Base-by-base conservation (phyloP, 2,329 filamentous ascomycete species). In the Tolypocladium tundrense region DNA sequence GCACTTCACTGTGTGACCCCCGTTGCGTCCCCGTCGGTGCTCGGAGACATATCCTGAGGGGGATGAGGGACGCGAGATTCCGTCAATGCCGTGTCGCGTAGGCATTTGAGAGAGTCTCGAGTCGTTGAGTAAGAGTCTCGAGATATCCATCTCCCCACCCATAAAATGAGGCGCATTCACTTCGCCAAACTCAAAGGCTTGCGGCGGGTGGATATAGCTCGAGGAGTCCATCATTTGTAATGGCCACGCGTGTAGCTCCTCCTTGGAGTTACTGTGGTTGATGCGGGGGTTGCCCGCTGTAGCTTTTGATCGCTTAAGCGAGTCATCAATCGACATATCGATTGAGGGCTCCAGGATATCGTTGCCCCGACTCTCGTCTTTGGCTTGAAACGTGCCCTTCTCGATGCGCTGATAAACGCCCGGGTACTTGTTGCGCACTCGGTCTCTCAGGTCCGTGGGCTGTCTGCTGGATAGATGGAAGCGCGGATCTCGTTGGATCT, bases 351-450 rank as follows among this genome's bases (percentile, higher is more conserved):
- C 81, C 54, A 83, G 70, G 5, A 78, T 66, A 50, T 73, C 73
- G 59, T 72, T 78, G 59, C 68, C 66, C 41, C 73, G 71, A 37
- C 68, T 64, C 10, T 69, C 67, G 16, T 79, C 74, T 62, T 78
- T 75, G 59, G 73, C 66, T 52, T 77, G 76, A 57, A 80, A 75
- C 4, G 74, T 72, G 39, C 79, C 78, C 68, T 83, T 83, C 64
- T 84, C 81, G 52, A 83, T 81, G 57, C 74, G 72, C 31, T 78
- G 74, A 63, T 83, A 86, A 39, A 82, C 79, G 16, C 78, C 78
- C 3, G 82, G 81, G 62, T 84, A 85, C 63, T 84, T 86, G 69
- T 87, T 87, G 50, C 84, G 78, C 39, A 86, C 77, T 27, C 84
- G 77, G 61, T 87, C 84, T 60, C 84, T 75, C 55, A 87, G 68